Base-by-base conservation (phyloP, 257 asterid species). In the Ballota nigra region DNA sequence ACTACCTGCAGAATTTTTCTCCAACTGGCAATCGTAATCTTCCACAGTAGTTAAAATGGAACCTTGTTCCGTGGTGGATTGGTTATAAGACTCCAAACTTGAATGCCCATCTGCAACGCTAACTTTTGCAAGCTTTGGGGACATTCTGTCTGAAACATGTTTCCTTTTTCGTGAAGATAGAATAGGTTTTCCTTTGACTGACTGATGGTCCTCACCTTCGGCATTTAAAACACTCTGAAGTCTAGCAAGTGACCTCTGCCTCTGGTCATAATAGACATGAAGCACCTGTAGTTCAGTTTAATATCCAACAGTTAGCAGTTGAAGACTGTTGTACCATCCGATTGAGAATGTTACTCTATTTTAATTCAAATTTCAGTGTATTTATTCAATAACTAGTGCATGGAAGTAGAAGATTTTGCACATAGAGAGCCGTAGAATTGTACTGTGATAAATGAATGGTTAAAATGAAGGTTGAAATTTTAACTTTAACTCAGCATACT, bases 251-350 rank as follows among this genome's bases (percentile, higher is more conserved):
- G 77, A 78, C 60, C 69, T 85, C 72, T 73, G 89, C 74, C 91
- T 84, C 84, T 81, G 85, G 80, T 85, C 92, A 74, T 86, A 71
- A 88, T 85, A 81, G 71, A 89, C 80, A 66, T 89, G 97, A 72
- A 91, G 95, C 51, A 94, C 96, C 99, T 94, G 92, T 83, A 81
- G 67, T 56, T 66, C 66, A 29, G n/a, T 69, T 47, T 16, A 58
- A 75, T 57, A n/a, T 67, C 57, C 38, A 64, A 45, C 22, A 63
- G 59, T 9, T 68, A 26, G 63, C 57, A 47, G 47, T 45, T 71
- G 71, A 78, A 38, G 61, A 52, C 34, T 22, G 18, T 59, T 66
- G 43, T 66, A 41, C 63, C 52, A 34, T 70, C 69, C 72, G 53
- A 45, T 63, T 59, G 20, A 28, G 59, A 31, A 58, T 64, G 40